A percentile compares a stretch with the other conserved stretches of the same genome.
phyloP scores from a whole-genome alignment of 768 basidiomycete species.

The Inosperma sp. region DNA sequence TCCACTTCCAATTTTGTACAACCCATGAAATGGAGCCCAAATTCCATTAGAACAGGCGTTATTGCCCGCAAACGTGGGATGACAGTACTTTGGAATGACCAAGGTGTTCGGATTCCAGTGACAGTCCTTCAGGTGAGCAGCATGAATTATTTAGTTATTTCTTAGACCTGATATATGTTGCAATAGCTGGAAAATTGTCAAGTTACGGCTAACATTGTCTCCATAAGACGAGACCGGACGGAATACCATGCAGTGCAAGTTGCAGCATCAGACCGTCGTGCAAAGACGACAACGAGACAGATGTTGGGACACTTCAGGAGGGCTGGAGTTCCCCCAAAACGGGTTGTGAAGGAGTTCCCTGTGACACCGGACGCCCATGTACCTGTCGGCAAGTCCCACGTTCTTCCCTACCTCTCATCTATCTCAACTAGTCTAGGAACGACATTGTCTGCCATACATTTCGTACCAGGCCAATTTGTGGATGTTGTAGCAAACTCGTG shows the following conservation, averaged over 20 bases:
- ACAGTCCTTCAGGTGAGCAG: slow-evolving; percentile 85
- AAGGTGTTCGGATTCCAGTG: slow-evolving; percentile 83
- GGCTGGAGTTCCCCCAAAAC: slow-evolving; percentile 78
- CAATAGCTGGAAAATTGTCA: slow-evolving; percentile 80
- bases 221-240: slow-evolving; percentile 57
- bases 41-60: slow-evolving; percentile 83
- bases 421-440: slow-evolving; percentile 54
- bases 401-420: not conserved
- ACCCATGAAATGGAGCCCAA: slow-evolving; percentile 74
- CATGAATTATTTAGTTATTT: slow-evolving; percentile 2
- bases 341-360: slow-evolving; percentile 81
- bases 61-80: slow-evolving; percentile 96
- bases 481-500: slow-evolving; percentile 91
- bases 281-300: slow-evolving; percentile 67
- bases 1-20: slow-evolving; percentile 22
- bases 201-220: slow-evolving; percentile 75
- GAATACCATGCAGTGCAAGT: slow-evolving; percentile 93
- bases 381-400: slow-evolving; percentile 64
- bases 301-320: slow-evolving; percentile 89
- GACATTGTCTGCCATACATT: slow-evolving; percentile 85
- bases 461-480: slow-evolving; percentile 95
- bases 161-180: slow-evolving; percentile 10
- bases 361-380: slow-evolving; percentile 87
- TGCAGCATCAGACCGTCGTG: slow-evolving; percentile 71
- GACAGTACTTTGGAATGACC: slow-evolving; percentile 89